Base-by-base conservation (phyloP, 257 asterid genomes). In the Jasminum sambac region DNA sequence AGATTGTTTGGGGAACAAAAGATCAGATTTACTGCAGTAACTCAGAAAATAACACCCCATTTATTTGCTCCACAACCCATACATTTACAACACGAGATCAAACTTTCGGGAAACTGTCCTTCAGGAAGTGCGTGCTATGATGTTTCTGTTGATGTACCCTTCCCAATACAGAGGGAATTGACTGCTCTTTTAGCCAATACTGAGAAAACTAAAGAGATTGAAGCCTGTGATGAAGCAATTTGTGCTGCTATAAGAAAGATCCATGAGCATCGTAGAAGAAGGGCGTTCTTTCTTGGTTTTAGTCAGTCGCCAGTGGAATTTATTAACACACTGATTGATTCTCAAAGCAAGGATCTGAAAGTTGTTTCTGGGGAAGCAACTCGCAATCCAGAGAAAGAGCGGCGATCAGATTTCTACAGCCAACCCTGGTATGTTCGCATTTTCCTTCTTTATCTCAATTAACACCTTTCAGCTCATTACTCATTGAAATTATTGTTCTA, bases 301-400 rank as follows among this genome's bases (percentile, higher is more conserved):
- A 91, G 99, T 72, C 98, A 95, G 80, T 95, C 99, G 12, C 99
- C 99, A 7, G 84, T 92, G 0, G 99, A 95, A 81, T 95, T 95
- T 83, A 86, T 90, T 50, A 87, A 95, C 85, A 86, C 91, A 6
- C 81, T 95, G 24, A 70, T 95, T 42, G 97, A 92, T 86, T 95
- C 99, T 76, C 98, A 95, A 68, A 85, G 78, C 76, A 95, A 84
- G 83, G 99, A 95, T 77, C 81, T 90, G 85, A 91, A 88, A 86
- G 80, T 86, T 73, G 90, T 88, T 64, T 74, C 91, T 21, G 97
- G 92, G 67, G 98, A 95, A 78, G 81, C 90, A 34, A 84, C 87
- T 71, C 95, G 96, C 58, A 87, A 85, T 82, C 86, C 88, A 48
- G 99, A 91, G 78, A 90, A 86, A 73, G 99, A 89, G 82, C 91